phyloP scores from a whole-genome alignment of 306 rosid species.

The Quercus berberidifolia region DNA sequence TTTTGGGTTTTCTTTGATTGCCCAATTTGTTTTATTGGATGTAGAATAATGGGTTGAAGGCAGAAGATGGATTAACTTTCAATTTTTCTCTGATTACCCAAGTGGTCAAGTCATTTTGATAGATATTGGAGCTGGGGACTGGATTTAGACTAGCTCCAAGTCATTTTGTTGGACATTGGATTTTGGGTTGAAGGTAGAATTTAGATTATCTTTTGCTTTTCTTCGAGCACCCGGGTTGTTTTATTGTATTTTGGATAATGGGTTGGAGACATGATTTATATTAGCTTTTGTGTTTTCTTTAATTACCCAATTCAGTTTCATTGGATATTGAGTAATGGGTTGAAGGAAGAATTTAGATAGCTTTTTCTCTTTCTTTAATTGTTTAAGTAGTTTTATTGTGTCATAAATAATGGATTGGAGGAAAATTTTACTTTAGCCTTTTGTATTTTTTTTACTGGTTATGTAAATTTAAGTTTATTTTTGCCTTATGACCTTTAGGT shows the following conservation, averaged over 20 bases:
- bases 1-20: background rate
- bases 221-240: background rate
- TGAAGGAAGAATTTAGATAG: too few relatives aligned
- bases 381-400: too few relatives aligned
- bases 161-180: background rate
- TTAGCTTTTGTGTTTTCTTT: background rate
- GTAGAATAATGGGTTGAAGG: too few relatives aligned
- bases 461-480: too few relatives aligned
- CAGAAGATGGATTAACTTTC: too few relatives aligned
- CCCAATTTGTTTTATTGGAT: background rate
- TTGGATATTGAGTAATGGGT: too few relatives aligned
- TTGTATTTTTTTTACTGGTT: too few relatives aligned
- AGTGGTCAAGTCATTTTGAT: background rate
- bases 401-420: too few relatives aligned
- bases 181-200: constrained; percentile 1
- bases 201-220: background rate
- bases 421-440: too few relatives aligned
- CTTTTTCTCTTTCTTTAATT: too few relatives aligned
- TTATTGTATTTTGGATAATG: background rate
- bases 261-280: background rate
- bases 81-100: background rate
- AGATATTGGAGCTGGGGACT: background rate
- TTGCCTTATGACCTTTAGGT: too few relatives aligned
- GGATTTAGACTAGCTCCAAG: background rate
- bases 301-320: too few relatives aligned